Conservation (phyloP, 169 alveolate genomes). For the Plasmodium malariae region DNA sequence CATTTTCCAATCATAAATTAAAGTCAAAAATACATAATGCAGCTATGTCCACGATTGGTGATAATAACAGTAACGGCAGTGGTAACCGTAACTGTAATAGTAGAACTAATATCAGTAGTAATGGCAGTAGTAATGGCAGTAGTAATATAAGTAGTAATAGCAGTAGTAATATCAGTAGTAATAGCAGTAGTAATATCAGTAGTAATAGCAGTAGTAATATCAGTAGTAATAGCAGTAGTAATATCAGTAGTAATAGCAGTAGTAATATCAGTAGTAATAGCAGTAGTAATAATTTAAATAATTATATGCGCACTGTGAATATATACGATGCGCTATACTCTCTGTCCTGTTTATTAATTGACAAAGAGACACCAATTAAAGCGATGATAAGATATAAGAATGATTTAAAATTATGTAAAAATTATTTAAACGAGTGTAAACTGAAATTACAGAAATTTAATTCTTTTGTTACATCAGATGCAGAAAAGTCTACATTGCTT, state of each 20-base stretch:
- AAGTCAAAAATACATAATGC: slow-evolving; percentile 33
- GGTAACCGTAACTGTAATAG: too few species aligned
- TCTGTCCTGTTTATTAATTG: slow-evolving; percentile 48
- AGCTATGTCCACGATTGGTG: slow-evolving; percentile 14
- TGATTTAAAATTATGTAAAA: slow-evolving; percentile 52
- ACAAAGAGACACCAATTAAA: slow-evolving; percentile 71
- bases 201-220: too few species aligned
- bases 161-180: too few species aligned
- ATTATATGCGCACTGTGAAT: slow-evolving; percentile 20
- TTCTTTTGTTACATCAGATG: too few species aligned
- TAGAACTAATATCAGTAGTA: too few species aligned
- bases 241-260: too few species aligned
- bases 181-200: too few species aligned
- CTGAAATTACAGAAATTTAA: slow-evolving; percentile 26
- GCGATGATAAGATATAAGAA: slow-evolving; percentile 72
- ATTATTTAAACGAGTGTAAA: slow-evolving; percentile 43
- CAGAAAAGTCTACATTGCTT: too few species aligned
- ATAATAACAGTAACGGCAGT: not conserved
- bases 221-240: too few species aligned
- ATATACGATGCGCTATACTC: slow-evolving; percentile 65
- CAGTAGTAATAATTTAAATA: slow-evolving; percentile 2
- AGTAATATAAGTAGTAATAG: too few species aligned
- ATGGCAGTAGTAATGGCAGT: too few species aligned
- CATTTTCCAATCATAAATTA: slow-evolving; percentile 41
- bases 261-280: too few species aligned